phyloP scores from a whole-genome alignment of 2,329 filamentous ascomycete species.

The Botryosphaeria agaves region DNA sequence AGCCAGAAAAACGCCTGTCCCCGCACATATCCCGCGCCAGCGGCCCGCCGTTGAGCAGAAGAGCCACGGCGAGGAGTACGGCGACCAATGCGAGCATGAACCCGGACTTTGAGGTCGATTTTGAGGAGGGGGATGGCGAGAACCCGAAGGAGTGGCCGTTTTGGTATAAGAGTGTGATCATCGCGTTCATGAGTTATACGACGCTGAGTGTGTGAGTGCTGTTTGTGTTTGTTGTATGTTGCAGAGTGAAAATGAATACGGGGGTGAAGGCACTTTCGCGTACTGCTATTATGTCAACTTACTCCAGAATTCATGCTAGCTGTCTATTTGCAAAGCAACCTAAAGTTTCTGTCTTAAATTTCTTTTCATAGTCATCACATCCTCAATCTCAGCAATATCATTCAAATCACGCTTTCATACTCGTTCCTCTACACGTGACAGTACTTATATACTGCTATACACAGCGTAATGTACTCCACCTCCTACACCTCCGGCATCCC shows the following conservation, averaged over 20 bases:
- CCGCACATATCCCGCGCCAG: neutral
- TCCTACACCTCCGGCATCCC: conserved; percentile 58
- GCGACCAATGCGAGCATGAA: conserved; percentile 22
- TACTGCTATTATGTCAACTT: too few relatives aligned
- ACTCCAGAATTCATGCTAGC: neutral
- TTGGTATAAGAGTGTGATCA: conserved; percentile 36
- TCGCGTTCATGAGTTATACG: conserved; percentile 38
- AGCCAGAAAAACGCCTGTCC: neutral
- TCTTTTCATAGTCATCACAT: conserved; percentile 23
- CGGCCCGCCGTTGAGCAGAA: conserved; percentile 2
- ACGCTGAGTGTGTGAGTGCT: conserved; percentile 24
- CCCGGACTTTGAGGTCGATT: conserved; percentile 57
- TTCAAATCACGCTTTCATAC: too few relatives aligned
- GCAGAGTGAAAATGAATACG: too few relatives aligned
- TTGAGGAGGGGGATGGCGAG: conserved; percentile 40
- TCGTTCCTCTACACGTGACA: conserved; percentile 27
- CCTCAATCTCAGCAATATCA: too few relatives aligned
- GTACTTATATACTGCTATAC: conserved; percentile 6
- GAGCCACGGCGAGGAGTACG: conserved; percentile 2
- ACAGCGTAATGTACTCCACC: conserved; percentile 55
- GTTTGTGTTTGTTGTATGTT: too few relatives aligned
- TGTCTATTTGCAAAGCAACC: neutral
- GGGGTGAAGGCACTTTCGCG: too few relatives aligned
- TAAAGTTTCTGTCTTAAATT: conserved; percentile 2
- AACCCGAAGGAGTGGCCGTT: conserved; percentile 55